Evolutionary conservation across 306 rosid genomes (phyloP), one percentile per base, ranked within the genome.

Genomic region (Vicia faba): DNA sequence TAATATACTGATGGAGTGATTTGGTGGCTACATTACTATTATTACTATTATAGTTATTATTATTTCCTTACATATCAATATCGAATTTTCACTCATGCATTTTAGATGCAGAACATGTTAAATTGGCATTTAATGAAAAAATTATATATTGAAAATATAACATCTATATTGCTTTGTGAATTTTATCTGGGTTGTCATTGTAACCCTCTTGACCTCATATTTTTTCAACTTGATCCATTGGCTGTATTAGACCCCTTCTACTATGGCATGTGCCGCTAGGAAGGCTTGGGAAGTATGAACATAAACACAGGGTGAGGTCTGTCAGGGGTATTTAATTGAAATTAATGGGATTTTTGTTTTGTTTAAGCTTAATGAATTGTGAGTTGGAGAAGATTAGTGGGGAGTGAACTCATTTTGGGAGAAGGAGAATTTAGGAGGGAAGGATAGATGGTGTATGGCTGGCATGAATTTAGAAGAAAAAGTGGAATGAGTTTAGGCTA

Each of bases 1-100:
- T 35, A 49, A 55, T 18, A 44, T 55, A 67, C 18, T 59, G 57
- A 44, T 64, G 16, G 72, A 66, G 31, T 48, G 78, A 40, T 46
- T 44, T 55, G 41, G 54, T 75, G 68, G 60, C 14, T 33, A 43
- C 14, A 38, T 73, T 33, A 7, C 38, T 33, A 1, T 33, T 33
- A 25, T 20, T 20, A 6, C 35, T 7, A 33, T 33, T 33, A 33
- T 33, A 6, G 38, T 33, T 33, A 33, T 33, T 50, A 41, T 72
- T 57, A 25, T 58, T 49, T 26, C 13, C 57, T 40, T 70, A 14
- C 19, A 15, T 44, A 7, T 66, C 23, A 49, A 59, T 58, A 36
- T 61, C 60, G 58, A 10, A 25, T 39, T 43, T 38, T 45, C 36
- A 49, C 45, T 3, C 63, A 16, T 68, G 62, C 43, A 38, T 66